phyloP scores from a whole-genome alignment of 495 filamentous ascomycete genomes.

The Neurospora discreta region DNA sequence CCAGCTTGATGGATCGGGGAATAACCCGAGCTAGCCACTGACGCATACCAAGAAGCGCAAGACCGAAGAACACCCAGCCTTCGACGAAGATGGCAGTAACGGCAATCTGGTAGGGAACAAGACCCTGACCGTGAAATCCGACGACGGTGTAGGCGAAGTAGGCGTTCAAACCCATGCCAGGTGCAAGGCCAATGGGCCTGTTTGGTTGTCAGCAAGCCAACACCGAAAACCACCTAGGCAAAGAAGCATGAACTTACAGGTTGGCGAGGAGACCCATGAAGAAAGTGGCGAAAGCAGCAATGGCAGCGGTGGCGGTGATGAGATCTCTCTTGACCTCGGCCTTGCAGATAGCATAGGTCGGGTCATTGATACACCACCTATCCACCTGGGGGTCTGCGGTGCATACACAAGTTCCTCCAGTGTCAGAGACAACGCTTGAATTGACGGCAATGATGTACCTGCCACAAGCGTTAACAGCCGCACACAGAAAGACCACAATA shows the following conservation, averaged over 20 bases:
- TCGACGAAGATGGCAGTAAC: slow-evolving; percentile 77
- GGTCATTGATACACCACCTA: slow-evolving; percentile 37
- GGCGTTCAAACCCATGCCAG: slow-evolving; percentile 76
- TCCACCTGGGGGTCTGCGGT: slow-evolving; percentile 22
- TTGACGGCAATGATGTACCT: slow-evolving; percentile 60
- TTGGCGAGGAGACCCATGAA: slow-evolving; percentile 67
- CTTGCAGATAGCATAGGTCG: slow-evolving; percentile 52
- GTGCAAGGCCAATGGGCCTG: slow-evolving; percentile 64
- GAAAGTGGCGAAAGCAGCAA: slow-evolving; percentile 57
- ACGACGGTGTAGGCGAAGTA: slow-evolving; percentile 80
- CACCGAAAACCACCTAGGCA: not conserved
- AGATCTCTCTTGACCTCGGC: slow-evolving; percentile 62
- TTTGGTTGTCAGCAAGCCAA: slow-evolving; percentile 10
- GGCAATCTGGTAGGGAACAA: slow-evolving; percentile 57
- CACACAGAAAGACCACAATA: not conserved
- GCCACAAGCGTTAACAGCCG: not conserved
- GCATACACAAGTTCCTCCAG: slow-evolving; percentile 61
- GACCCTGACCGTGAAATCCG: slow-evolving; percentile 54
- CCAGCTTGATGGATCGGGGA: slow-evolving; percentile 68
- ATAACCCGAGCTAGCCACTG: slow-evolving; percentile 76
- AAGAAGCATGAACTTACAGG: slow-evolving; percentile 11
- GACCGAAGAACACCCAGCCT: slow-evolving; percentile 57
- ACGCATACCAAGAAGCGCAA: slow-evolving; percentile 64
- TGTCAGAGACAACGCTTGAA: slow-evolving; percentile 52
- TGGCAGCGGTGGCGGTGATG: slow-evolving; percentile 71